phyloP scores from a whole-genome alignment of 2,329 filamentous ascomycete species.

The Metarhizium robertsii region DNA sequence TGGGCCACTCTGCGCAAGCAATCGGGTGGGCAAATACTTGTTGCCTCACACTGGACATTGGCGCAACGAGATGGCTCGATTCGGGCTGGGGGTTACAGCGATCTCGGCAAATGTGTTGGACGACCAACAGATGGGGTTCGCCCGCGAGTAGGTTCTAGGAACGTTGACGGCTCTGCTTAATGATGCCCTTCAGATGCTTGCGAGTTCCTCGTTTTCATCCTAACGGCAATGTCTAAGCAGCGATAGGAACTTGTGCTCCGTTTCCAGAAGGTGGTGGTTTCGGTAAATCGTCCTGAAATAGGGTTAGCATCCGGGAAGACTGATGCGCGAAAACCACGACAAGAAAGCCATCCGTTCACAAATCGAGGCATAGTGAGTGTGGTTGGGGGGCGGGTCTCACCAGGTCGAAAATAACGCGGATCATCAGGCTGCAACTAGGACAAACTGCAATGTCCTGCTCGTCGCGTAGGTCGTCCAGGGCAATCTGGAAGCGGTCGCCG shows the following conservation, averaged over 20 bases:
- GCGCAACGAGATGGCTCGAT: not conserved
- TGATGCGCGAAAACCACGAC: no score
- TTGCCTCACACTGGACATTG: not conserved
- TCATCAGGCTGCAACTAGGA: conserved; percentile 95
- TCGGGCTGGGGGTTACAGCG: no score
- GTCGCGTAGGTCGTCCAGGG: conserved; percentile 73
- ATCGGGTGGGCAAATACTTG: no score
- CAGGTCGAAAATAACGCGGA: conserved; percentile 83
- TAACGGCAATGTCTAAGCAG: conserved; percentile 22
- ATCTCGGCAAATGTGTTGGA: no score
- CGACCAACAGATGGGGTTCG: no score
- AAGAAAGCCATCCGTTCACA: no score
- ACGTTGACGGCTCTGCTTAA: not conserved
- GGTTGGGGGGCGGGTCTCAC: conserved; percentile 37
- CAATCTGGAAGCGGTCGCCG: conserved; percentile 92
- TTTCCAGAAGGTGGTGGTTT: conserved; percentile 25
- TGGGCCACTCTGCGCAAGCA: no score
- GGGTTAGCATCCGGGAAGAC: not conserved
- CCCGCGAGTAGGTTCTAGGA: not conserved
- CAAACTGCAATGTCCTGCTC: conserved; percentile 94
- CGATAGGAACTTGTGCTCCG: conserved; percentile 27
- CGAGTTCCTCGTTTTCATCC: not conserved
- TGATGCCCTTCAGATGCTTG: not conserved
- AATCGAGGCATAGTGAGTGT: not conserved
- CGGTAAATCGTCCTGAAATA: conserved; percentile 32